Base-by-base conservation (phyloP, 306 rosid species). In the Castanospermum australe region DNA sequence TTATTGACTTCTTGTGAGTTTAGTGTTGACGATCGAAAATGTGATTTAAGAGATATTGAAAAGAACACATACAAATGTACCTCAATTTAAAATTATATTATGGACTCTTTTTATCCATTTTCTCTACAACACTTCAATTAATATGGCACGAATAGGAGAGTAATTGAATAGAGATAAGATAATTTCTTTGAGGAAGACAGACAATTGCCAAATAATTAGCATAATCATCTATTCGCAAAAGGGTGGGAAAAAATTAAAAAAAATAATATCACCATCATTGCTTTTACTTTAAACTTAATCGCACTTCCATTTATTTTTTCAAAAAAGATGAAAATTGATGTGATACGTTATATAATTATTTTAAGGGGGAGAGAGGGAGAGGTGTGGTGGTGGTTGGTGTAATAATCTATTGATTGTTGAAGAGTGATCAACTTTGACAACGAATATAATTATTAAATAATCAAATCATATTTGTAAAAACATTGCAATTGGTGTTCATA, bases 351-450 rank as follows among this genome's bases (percentile, higher is more conserved):
- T 42, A 59, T 28, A 24, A 35, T 67, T 28, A 67, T 74, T 55
- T 57, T 45, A 57, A 57, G 64, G 52, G 70, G 52, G 35, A 33
- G 48, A 48, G 39, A 20, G 32, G 17, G 66, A 52, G 32, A 36
- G 47, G 59, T 14, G 22, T 64, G 67, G 22, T 64, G 67, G 62
- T 81, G 52, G 70, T 81, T 73, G 77, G 59, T 75, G 71, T 35
- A 56, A n/a, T n/a, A 75, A 75, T 81, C 55, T 55, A 67, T 67
- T 21, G 15, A 61, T 17, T 74, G 56, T 15, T 45, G 76, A 84
- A 52, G 24, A 22, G 74, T 41, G 35, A 79, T 68, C 67, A 39
- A 38, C 54, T 45, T 62, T 55, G 79, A 69, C 72, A 79, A 51
- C 4, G 67, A 79, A 73, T 33, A 59, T 39, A 73, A 64, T 4